Evolutionary conservation across 2,329 filamentous ascomycete species (phyloP).

Genomic region (Fusarium continuum): DNA sequence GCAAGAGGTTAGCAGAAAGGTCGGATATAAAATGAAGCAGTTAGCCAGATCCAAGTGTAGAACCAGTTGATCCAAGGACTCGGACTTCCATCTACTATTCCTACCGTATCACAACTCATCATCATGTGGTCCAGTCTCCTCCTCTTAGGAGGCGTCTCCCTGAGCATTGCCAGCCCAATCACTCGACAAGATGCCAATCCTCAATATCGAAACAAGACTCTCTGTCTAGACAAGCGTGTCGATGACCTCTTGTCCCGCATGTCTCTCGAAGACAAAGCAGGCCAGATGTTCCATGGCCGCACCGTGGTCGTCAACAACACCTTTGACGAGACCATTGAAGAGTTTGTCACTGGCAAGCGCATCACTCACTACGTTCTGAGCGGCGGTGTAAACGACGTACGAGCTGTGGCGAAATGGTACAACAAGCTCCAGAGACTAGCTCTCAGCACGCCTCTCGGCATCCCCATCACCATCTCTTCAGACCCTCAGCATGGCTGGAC

Average conservation of each 20-base stretch:
- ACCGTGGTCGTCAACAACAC: slow-evolving; percentile 28
- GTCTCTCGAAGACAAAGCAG: slow-evolving; percentile 59
- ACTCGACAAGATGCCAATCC: slow-evolving; percentile 24
- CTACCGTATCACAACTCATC: not conserved
- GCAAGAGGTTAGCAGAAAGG: not conserved
- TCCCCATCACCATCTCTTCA: slow-evolving; percentile 58
- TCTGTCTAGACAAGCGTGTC: slow-evolving; percentile 56
- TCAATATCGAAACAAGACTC: slow-evolving; percentile 23
- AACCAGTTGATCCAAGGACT: not conserved
- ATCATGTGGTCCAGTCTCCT: slow-evolving; percentile 27
- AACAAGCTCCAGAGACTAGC: slow-evolving; percentile 55
- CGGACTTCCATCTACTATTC: not conserved
- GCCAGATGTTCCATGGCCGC: slow-evolving; percentile 56
- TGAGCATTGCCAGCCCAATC: slow-evolving; percentile 26
- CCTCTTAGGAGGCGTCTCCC: slow-evolving; percentile 17
- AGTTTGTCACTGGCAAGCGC: slow-evolving; percentile 27
- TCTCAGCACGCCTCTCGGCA: slow-evolving; percentile 56
- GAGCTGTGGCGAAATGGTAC: slow-evolving; percentile 50
- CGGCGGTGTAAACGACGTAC: slow-evolving; percentile 53
- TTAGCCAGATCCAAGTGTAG: not conserved
- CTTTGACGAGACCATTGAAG: slow-evolving; percentile 28
- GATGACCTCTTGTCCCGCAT: slow-evolving; percentile 57
- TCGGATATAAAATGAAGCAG: slow-evolving; percentile 8
- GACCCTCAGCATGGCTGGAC: slow-evolving; percentile 59
- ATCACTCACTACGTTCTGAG: slow-evolving; percentile 58